phyloP scores from a whole-genome alignment of 2,329 filamentous ascomycete genomes.

The Phyllachora maydis region DNA sequence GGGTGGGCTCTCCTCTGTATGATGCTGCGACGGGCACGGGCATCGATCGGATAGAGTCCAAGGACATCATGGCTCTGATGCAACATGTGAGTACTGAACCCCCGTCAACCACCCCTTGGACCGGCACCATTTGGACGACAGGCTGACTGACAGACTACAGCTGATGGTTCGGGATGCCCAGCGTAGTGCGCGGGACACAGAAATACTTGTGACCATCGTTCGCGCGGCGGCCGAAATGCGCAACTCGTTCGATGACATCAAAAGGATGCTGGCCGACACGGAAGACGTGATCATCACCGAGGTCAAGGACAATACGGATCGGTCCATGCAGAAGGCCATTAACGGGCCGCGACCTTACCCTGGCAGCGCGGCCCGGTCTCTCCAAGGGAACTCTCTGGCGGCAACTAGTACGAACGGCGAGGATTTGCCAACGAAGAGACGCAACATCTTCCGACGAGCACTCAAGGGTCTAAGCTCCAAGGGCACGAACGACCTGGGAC shows the following conservation, averaged over 20 bases:
- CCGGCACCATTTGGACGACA: too few species aligned
- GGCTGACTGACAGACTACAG: conserved; percentile 16
- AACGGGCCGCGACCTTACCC: conserved; percentile 76
- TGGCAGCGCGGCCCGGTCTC: conserved; percentile 35
- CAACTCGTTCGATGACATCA: conserved; percentile 88
- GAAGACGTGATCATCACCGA: conserved; percentile 76
- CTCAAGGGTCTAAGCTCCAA: conserved; percentile 77
- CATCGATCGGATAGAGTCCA: conserved; percentile 81
- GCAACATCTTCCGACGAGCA: conserved; percentile 87
- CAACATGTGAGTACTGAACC: conserved; percentile 69
- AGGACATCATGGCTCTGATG: conserved; percentile 94
- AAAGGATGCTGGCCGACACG: conserved; percentile 74
- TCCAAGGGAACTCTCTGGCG: conserved; percentile 32
- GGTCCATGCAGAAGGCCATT: conserved; percentile 62
- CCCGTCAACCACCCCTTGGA: not conserved
- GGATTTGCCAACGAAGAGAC: conserved; percentile 53
- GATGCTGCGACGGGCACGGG: conserved; percentile 75
- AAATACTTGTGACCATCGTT: conserved; percentile 87
- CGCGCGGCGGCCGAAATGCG: conserved; percentile 93
- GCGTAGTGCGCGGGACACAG: conserved; percentile 85
- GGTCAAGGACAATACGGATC: conserved; percentile 74
- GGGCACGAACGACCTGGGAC: conserved; percentile 68
- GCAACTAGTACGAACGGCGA: conserved; percentile 25
- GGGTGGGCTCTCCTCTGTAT: conserved; percentile 75
- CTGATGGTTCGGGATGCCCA: conserved; percentile 94